Percentiles rank a stretch among this genome's conserved stretches.
phyloP scores from a whole-genome alignment of 352 stramenopile genomes.

The Blastocystis sp. region DNA sequence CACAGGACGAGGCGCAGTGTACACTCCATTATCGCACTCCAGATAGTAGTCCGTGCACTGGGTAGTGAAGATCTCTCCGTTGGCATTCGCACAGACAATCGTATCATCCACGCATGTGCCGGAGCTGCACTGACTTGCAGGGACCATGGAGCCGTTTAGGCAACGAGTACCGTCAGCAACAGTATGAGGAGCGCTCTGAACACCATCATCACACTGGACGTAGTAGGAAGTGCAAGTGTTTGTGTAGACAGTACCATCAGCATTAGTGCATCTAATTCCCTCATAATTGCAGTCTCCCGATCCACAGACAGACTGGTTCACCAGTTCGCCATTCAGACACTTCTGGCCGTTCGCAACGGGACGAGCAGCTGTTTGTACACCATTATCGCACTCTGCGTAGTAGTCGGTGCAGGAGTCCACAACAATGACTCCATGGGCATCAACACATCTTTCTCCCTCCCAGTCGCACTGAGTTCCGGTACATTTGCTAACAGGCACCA shows the following conservation, averaged over 20 bases:
- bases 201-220: slow-evolving; percentile 43
- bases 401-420: slow-evolving; percentile 44
- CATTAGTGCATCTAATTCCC: not conserved
- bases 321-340: slow-evolving; percentile 20
- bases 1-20: slow-evolving; percentile 5
- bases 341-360: slow-evolving; percentile 25
- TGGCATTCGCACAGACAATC: slow-evolving; percentile 28
- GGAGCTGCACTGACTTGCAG: not conserved
- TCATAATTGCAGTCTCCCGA: not conserved
- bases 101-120: not conserved
- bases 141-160: slow-evolving; percentile 3
- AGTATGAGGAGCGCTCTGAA: not conserved
- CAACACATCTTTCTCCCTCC: slow-evolving; percentile 17
- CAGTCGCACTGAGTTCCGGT: not conserved
- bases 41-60: slow-evolving; percentile 42
- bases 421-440: not conserved
- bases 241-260: not conserved
- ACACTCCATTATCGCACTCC: slow-evolving; percentile 19
- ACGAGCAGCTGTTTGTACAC: not conserved
- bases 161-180: slow-evolving; percentile 49
- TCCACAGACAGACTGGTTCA: not conserved
- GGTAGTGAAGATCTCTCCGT: not conserved
- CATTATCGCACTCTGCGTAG: slow-evolving; percentile 45
- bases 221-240: slow-evolving; percentile 44
- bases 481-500: not conserved